phyloP scores from a whole-genome alignment of 495 filamentous ascomycete species.

The Cetradonia linearis region DNA sequence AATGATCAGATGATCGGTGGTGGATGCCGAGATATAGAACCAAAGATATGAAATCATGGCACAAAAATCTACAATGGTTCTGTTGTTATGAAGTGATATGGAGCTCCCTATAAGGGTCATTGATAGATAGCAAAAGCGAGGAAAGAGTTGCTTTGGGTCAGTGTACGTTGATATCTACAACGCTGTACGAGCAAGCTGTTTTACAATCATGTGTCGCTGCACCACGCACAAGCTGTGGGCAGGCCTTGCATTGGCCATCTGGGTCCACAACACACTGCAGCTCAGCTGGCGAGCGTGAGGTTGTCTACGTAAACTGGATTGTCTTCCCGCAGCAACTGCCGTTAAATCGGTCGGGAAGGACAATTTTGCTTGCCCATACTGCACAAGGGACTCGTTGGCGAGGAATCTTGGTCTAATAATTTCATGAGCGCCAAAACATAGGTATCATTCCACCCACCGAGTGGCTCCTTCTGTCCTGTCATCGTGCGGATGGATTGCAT shows the following conservation, averaged over 20 bases:
- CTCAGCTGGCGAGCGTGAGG: background rate
- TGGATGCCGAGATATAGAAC: background rate
- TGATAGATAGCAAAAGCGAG: background rate
- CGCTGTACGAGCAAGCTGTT: background rate
- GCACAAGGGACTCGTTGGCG: background rate
- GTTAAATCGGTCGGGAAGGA: background rate
- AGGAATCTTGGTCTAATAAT: background rate
- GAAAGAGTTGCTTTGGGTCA: background rate
- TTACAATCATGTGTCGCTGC: background rate
- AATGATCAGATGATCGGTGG: background rate
- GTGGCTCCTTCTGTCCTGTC: background rate
- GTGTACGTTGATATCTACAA: background rate
- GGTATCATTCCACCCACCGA: background rate
- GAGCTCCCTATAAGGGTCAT: background rate
- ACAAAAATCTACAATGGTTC: background rate
- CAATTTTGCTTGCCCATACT: background rate
- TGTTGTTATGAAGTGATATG: background rate
- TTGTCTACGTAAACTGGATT: background rate
- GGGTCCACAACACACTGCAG: background rate
- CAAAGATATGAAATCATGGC: background rate
- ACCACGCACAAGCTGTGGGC: background rate
- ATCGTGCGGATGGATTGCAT: background rate
- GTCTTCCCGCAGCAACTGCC: background rate
- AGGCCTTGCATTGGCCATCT: background rate
- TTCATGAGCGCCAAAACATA: background rate